Evolutionary conservation across 176 grass and related monocot species (phyloP), one percentile per base, ranked within the genome.

Genomic region (Metroxylon sagu): DNA sequence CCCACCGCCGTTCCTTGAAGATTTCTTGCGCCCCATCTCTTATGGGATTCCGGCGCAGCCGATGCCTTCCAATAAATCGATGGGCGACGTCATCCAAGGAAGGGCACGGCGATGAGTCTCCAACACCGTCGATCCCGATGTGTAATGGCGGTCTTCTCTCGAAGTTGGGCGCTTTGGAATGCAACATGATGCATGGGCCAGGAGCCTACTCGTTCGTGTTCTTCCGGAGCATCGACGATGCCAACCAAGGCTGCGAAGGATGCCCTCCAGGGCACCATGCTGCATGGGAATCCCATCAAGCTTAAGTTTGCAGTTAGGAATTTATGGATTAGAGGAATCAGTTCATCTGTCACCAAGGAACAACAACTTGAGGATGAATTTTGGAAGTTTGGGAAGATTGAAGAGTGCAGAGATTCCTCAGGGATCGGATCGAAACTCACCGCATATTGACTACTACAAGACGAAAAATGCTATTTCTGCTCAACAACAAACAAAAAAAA

Each of bases 401-500:
- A 98, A 62, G 76, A 73, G 31, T 52, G 80, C 25, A 68, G 70
- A 69, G n/a, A n/a, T 98, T 92, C 25, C 85, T 86, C 48, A 76
- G 62, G 8, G 74, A 88, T 67, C 75, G 80, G n/a, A n/a, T n/a
- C n/a, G n/a, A 51, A 85, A 84, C 71, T 78, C 87, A 1, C 81
- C 87, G 0, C 78, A 83, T 19, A 66, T 98, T 57, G 93, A 92
- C 67, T 98, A 83, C 15, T 70, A 72, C 57, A 88, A 82, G 54
- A 75, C 83, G 26, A 87, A 98, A 66, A 84, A 92, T 65, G 93
- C 93, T 26, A 98, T 98, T 75, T 85, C 84, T 43, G 93, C 87
- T 70, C 93, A 88, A 56, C n/a, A n/a, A n/a, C n/a, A n/a, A n/a
- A n/a, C n/a, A n/a, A n/a, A n/a, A n/a, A n/a, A n/a, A n/a, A n/a